Evolutionary conservation across 2,329 filamentous ascomycete species (phyloP).

Genomic region (Aspergillus novofumigatus): DNA sequence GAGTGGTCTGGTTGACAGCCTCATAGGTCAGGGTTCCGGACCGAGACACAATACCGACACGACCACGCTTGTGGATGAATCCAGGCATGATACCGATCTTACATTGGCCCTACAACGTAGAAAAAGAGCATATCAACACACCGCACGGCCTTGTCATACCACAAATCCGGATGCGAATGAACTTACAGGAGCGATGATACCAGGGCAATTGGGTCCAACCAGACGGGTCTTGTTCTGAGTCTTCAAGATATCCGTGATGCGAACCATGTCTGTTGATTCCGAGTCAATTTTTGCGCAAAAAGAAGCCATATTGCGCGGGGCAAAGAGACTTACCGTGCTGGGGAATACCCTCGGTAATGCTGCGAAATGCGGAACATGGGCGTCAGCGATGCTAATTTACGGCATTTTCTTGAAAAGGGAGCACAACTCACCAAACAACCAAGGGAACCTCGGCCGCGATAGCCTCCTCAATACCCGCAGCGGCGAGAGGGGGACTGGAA

Average conservation of each 20-base stretch:
- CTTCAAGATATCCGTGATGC: constrained; percentile 97
- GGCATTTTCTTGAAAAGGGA: constrained; percentile 4
- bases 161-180: constrained; percentile 1
- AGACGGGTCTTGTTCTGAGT: constrained; percentile 95
- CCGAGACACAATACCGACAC: constrained; percentile 96
- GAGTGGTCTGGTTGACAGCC: constrained; percentile 98
- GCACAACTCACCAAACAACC: constrained; percentile 67
- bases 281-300: constrained; percentile 14
- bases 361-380: constrained; percentile 22
- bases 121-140: constrained; percentile 10
- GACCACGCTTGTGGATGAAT: constrained; percentile 99
- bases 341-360: constrained; percentile 94
- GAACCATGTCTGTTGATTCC: constrained; percentile 76
- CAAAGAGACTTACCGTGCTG: constrained; percentile 71
- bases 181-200: constrained; percentile 77
- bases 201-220: constrained; percentile 96
- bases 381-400: constrained; percentile 8
- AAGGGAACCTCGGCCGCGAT: constrained; percentile 88
- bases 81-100: constrained; percentile 99
- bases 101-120: constrained; percentile 71
- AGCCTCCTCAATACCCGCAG: constrained; percentile 94
- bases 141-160: background rate
- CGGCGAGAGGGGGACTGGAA: constrained; percentile 78
- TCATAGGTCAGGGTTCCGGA: constrained; percentile 99
- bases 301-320: background rate